phyloP scores from a whole-genome alignment of 2,329 filamentous ascomycete species.

The Colletotrichum orchidophilum region DNA sequence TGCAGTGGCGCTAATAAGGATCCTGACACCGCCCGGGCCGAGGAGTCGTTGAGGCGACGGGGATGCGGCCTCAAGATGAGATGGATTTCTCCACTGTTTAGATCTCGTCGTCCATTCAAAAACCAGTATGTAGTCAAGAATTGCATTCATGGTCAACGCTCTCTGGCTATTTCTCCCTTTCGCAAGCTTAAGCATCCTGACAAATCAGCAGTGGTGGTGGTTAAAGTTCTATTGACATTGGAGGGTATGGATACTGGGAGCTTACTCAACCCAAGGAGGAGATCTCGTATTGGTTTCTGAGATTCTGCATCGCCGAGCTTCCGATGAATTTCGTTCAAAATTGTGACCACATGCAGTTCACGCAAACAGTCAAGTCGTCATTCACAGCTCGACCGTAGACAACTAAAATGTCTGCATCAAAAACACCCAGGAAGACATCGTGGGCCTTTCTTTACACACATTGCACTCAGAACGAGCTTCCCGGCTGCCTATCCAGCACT shows the following conservation, averaged over 20 bases:
- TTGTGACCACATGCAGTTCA: too few species aligned
- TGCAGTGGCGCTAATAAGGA: neutral
- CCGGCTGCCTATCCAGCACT: neutral
- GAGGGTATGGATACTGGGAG: neutral
- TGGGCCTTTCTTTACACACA: too few species aligned
- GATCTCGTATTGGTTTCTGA: neutral
- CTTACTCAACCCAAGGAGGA: neutral
- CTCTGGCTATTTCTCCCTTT: conserved; percentile 11
- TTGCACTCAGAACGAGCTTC: neutral
- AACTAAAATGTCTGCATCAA: too few species aligned
- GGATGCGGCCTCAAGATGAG: conserved; percentile 5
- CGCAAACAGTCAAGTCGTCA: too few species aligned
- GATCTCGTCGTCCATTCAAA: conserved; percentile 10
- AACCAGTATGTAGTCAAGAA: neutral
- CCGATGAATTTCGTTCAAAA: neutral
- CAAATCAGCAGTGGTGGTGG: neutral
- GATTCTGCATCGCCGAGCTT: neutral
- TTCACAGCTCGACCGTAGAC: neutral
- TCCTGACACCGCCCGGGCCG: neutral
- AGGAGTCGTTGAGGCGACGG: conserved; percentile 2
- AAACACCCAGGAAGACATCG: too few species aligned
- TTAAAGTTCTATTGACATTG: neutral
- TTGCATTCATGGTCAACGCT: neutral
- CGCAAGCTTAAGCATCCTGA: neutral
- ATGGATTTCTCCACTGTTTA: neutral